Percentiles rank a stretch among this genome's conserved stretches.
Conservation (phyloP, 179 eudicot genomes). For the Sideroxylon spinosum region DNA sequence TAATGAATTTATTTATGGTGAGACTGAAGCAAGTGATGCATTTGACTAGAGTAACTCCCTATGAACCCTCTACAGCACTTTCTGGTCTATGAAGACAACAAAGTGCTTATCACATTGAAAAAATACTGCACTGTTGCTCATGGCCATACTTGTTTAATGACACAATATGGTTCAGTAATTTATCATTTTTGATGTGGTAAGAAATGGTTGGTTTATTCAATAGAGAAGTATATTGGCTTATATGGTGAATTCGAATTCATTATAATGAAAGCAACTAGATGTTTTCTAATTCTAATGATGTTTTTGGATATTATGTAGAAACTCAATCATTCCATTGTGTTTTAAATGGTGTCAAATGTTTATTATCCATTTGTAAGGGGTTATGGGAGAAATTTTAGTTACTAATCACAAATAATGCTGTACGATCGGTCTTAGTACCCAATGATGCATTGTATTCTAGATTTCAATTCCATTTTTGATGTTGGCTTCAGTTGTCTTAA, state of each 20-base stretch:
- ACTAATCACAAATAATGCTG: background rate
- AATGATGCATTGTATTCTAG: background rate
- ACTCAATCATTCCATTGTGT: background rate
- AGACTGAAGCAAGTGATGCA: too few relatives aligned
- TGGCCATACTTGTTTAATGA: background rate
- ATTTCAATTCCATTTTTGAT: background rate
- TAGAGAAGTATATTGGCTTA: background rate
- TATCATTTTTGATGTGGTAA: background rate
- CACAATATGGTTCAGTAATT: background rate
- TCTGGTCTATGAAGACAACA: background rate
- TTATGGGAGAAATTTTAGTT: background rate
- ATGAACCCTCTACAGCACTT: background rate
- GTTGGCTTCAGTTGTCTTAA: background rate
- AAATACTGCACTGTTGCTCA: background rate
- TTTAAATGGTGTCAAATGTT: background rate
- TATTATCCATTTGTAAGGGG: background rate
- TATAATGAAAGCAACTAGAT: background rate
- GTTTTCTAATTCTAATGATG: background rate
- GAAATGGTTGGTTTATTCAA: slow-evolving; percentile 6
- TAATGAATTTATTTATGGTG: background rate
- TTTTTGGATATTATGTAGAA: background rate
- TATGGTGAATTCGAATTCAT: too few relatives aligned
- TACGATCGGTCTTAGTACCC: background rate
- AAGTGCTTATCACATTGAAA: background rate
- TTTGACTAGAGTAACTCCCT: background rate